Base-by-base conservation (phyloP, 345 rosid genomes). In the Chamaenerion angustifolium region DNA sequence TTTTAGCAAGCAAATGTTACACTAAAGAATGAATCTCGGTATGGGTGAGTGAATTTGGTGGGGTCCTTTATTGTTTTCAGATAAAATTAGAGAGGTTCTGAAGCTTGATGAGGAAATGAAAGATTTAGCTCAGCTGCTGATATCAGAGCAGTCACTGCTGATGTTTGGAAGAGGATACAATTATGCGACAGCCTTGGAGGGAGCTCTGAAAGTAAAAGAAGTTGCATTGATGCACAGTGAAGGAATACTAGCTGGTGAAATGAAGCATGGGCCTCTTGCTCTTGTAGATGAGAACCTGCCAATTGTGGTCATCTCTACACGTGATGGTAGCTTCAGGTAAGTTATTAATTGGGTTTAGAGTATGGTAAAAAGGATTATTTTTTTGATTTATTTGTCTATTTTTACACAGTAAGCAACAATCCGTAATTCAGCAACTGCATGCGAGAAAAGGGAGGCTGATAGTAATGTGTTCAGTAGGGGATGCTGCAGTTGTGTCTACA, bases 251-350 rank as follows among this genome's bases (percentile, higher is more conserved):
- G 98, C 98, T 27, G 98, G 96, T 61, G 98, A 90, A 70, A 90
- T 90, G 98, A 90, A 90, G 67, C 98, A 90, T 45, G 98, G 98
- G 53, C 96, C 98, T 59, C 70, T 90, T 68, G 98, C 98, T 54
- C 64, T 90, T 40, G 98, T 90, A 23, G 98, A 90, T 59, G 96
- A 90, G 74, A 79, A 71, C 73, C 87, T 80, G 4, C 83, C 96
- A 0, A 83, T 86, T 15, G 67, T 75, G 7, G 98, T 90, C 17
- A 78, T 90, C 47, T 94, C 98, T 14, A 90, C 98, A 46, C 96
- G 71, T 0, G 98, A 90, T 59, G 61, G 82, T 54, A 86, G 92
- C 78, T 81, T 83, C 81, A 83, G 88, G 94, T 80, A 47, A 37
- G 25, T 21, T 21, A 4, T 21, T 4, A 21, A 21, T 21, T 21